A percentile compares a stretch with the other conserved stretches of the same genome.
phyloP scores from a whole-genome alignment of 2,329 filamentous ascomycete species.

The Ascochyta viciae-villosae region DNA sequence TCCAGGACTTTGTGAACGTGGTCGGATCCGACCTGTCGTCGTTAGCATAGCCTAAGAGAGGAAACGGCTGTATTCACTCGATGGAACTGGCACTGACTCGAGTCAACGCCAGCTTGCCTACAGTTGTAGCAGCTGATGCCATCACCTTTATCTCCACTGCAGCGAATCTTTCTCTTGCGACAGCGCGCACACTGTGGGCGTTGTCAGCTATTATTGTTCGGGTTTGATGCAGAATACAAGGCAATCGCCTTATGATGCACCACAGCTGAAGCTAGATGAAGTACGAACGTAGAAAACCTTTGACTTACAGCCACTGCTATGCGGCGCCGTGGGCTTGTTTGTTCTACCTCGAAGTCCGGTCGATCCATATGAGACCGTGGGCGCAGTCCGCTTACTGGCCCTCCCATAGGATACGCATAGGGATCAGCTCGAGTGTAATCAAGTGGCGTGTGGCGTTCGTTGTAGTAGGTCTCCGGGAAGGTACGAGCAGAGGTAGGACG shows the following conservation, averaged over 20 bases:
- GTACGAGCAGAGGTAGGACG: conserved; percentile 19
- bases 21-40: conserved; percentile 42
- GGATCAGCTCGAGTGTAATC: conserved; percentile 31
- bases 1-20: conserved; percentile 34
- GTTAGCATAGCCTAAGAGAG: conserved; percentile 16
- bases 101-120: conserved; percentile 71
- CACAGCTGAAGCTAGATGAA: background rate
- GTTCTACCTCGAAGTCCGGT: conserved; percentile 39
- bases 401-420: conserved; percentile 34
- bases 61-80: conserved; percentile 61
- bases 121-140: conserved; percentile 85
- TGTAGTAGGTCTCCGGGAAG: conserved; percentile 23
- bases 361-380: conserved; percentile 12
- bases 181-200: conserved; percentile 78
- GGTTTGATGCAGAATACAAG: too few species aligned
- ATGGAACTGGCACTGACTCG: conserved; percentile 74
- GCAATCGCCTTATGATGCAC: background rate
- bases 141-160: conserved; percentile 82
- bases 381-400: conserved; percentile 27
- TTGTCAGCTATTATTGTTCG: conserved; percentile 1
- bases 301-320: conserved; percentile 54
- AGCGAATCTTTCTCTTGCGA: conserved; percentile 92
- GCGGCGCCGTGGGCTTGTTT: conserved; percentile 54
- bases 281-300: background rate
- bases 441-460: conserved; percentile 33